Evolutionary conservation across 257 asterid species (phyloP), one percentile per base, ranked within the genome.

Genomic region (Fraxinus anomala): DNA sequence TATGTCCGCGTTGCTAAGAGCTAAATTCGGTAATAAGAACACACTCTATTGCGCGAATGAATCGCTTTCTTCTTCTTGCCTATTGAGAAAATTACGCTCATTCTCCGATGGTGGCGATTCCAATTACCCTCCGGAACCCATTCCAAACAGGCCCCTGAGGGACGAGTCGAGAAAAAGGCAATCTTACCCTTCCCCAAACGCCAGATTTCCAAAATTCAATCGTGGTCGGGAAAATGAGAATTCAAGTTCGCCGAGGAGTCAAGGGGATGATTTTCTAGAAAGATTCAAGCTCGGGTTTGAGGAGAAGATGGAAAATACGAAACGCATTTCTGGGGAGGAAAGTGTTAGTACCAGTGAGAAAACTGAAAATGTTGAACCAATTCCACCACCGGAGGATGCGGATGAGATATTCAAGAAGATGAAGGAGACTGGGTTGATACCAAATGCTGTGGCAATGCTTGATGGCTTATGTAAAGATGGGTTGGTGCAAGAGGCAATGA

Each of bases 381-480:
- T 42, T 42, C 51, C 51, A 11, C 51, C 51, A 42, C 51, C 51
- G 51, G 87, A 83, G 77, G 97, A 89, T 13, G 92, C 94, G 3
- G 94, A 95, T 69, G 96, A 88, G 89, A 91, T 95, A 81, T 95
- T 92, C 80, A 90, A 79, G 89, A 92, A 89, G 83, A 91, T 95
- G 96, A 93, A 95, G 89, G 90, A 87, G 87, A 88, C 97, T 65
- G 97, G 98, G 11, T 80, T 95, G 83, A 90, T 95, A 79, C 97
- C 98, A 0, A 92, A 91, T 54, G 98, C 97, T 14, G 98, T 95
- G 68, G 96, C 98, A 4, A 91, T 95, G 99, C 97, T 92, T 44
- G 98, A 92, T 72, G 96, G 97, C 5, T 79, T 95, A 78, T 95
- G 97, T 79, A 95, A 92, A 84, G 98, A 94, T 37, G 97, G 98